These are phyloP conservation scores for Dendrobium nobile DNA, from an alignment of 106 monocot genomes.

Conservation along the genomic window DNA sequence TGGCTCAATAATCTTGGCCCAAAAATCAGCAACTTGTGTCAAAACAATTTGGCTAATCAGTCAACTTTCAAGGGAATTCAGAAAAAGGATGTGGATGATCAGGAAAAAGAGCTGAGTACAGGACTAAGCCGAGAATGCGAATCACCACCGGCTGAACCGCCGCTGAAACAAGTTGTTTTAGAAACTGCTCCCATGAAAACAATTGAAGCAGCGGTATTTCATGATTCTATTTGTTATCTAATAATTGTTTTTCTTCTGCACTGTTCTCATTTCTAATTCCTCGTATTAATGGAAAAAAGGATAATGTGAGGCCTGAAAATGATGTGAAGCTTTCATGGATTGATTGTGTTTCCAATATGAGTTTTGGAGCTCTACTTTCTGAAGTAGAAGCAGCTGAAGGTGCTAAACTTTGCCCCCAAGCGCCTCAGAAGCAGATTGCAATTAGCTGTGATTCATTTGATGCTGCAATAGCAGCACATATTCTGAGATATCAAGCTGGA, in stretches of 20 bases:
- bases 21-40: conserved; percentile 5
- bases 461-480: conserved; percentile 49
- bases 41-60: not conserved
- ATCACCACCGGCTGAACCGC: not conserved
- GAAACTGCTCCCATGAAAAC: not conserved
- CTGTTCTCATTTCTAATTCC: not conserved
- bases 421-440: conserved; percentile 17
- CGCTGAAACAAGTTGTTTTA: conserved; percentile 3
- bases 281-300: conserved; percentile 17
- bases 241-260: not conserved
- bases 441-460: conserved; percentile 64
- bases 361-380: conserved; percentile 49
- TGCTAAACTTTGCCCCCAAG: conserved; percentile 5
- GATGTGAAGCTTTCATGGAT: conserved; percentile 23
- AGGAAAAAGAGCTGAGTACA: not conserved
- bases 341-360: conserved; percentile 52
- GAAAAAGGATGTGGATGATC: conserved; percentile 3
- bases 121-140: conserved; percentile 9
- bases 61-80: not conserved
- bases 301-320: conserved; percentile 17
- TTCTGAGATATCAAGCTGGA: conserved; percentile 19
- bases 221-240: not conserved
- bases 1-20: conserved; percentile 26
- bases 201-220: conserved; percentile 17
- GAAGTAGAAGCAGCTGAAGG: conserved; percentile 26